These are phyloP conservation scores for Teratosphaeriaceae sp. DNA, from an alignment of 2,329 filamentous ascomycete species.

Conservation along the genomic window DNA sequence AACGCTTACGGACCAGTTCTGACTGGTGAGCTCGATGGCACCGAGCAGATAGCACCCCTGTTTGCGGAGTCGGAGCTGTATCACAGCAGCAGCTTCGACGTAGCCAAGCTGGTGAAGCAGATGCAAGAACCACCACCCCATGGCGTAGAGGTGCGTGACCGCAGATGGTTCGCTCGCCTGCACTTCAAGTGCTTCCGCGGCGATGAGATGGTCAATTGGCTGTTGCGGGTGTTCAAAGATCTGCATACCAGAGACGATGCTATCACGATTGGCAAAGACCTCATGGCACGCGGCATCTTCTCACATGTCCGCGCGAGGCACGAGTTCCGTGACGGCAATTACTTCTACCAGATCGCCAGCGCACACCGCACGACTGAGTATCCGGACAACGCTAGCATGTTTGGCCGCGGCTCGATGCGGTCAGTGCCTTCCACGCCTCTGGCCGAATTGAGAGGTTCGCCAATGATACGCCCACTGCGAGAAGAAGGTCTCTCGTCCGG, in stretches of 20 bases:
- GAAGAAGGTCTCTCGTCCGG: slow-evolving; percentile 22
- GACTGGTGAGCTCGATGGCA: slow-evolving; percentile 66
- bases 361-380: slow-evolving; percentile 68
- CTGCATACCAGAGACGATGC: slow-evolving; percentile 86
- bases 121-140: slow-evolving; percentile 71
- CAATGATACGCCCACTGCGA: slow-evolving; percentile 18
- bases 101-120: slow-evolving; percentile 72
- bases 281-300: slow-evolving; percentile 82
- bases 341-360: slow-evolving; percentile 84
- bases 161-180: slow-evolving; percentile 54
- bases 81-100: slow-evolving; percentile 68
- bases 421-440: slow-evolving; percentile 69
- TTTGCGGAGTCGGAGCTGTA: slow-evolving; percentile 77
- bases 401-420: slow-evolving; percentile 44
- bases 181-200: slow-evolving; percentile 93
- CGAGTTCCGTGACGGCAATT: slow-evolving; percentile 91
- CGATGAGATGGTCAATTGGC: slow-evolving; percentile 93
- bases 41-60: slow-evolving; percentile 46
- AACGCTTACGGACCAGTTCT: slow-evolving; percentile 61
- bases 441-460: slow-evolving; percentile 47
- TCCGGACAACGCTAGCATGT: slow-evolving; percentile 55
- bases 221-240: slow-evolving; percentile 89
- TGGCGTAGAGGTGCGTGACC: slow-evolving; percentile 83
- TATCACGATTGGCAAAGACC: slow-evolving; percentile 76
- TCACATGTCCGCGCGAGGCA: slow-evolving; percentile 88